Percentiles rank a stretch among this genome's conserved stretches.
Conservation (phyloP, 2,329 filamentous ascomycete genomes). For the Cercospora citrullina region DNA sequence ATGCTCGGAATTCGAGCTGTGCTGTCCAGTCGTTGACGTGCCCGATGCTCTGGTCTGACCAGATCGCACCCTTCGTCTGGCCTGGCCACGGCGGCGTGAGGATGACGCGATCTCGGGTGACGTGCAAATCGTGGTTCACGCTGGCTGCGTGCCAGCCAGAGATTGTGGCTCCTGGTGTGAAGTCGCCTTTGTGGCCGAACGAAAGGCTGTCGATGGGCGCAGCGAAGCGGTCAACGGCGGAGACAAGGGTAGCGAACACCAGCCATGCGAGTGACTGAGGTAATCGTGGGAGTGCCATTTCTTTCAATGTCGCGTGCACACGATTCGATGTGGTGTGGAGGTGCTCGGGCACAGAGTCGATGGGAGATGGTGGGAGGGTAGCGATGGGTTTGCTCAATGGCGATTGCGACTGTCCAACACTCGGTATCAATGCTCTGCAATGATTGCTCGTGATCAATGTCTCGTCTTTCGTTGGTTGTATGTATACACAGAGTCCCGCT, state of each 20-base stretch:
- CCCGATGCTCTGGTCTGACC: constrained; percentile 64
- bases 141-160: constrained; percentile 58
- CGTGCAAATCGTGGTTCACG: constrained; percentile 57
- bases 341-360: background rate
- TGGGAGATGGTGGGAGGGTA: background rate
- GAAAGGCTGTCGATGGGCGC: constrained; percentile 52
- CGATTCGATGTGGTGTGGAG: background rate
- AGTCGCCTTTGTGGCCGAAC: constrained; percentile 70
- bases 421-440: background rate
- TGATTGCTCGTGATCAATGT: background rate
- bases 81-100: constrained; percentile 87
- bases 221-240: constrained; percentile 25
- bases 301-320: background rate
- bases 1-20: constrained; percentile 84
- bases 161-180: constrained; percentile 62
- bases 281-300: constrained; percentile 3
- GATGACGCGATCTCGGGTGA: constrained; percentile 86
- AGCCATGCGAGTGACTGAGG: constrained; percentile 28
- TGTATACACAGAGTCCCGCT: background rate
- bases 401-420: background rate
- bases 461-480: background rate
- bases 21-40: constrained; percentile 66
- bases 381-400: background rate
- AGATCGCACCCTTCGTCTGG: constrained; percentile 78
- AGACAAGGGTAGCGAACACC: constrained; percentile 30